phyloP scores from a whole-genome alignment of 2,329 filamentous ascomycete genomes.

The Neoascochyta sp. region DNA sequence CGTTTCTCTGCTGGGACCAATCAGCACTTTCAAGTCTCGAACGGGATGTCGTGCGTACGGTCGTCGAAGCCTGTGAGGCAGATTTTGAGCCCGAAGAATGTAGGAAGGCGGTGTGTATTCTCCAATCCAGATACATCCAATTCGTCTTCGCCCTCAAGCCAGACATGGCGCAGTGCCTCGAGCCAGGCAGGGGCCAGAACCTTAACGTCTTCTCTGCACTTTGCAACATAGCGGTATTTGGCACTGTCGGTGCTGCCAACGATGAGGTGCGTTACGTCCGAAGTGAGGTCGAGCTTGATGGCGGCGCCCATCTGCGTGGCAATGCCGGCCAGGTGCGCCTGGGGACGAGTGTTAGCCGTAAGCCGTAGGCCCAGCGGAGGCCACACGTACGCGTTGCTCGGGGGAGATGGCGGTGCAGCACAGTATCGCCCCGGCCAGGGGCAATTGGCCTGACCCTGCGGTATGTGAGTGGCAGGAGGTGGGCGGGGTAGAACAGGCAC shows the following conservation, averaged over 20 bases:
- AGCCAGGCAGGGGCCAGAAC: constrained; percentile 83
- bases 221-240: constrained; percentile 94
- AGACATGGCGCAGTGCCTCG: constrained; percentile 70
- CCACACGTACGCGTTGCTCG: constrained; percentile 64
- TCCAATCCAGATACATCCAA: constrained; percentile 72
- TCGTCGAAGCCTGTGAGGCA: constrained; percentile 70
- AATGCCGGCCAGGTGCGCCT: constrained; percentile 58
- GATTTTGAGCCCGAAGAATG: constrained; percentile 60
- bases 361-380: too few relatives aligned
- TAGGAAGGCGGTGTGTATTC: constrained; percentile 58
- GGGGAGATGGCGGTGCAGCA: constrained; percentile 84
- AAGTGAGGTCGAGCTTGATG: constrained; percentile 90
- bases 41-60: constrained; percentile 41
- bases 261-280: constrained; percentile 90
- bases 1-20: constrained; percentile 57
- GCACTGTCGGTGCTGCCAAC: constrained; percentile 84
- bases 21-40: constrained; percentile 19
- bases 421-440: constrained; percentile 62
- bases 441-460: constrained; percentile 33
- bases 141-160: constrained; percentile 73
- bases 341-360: constrained; percentile 6
- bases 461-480: constrained; percentile 8
- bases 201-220: constrained; percentile 78
- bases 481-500: constrained; percentile 1
- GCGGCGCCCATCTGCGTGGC: constrained; percentile 78